Percentiles rank a stretch among this genome's conserved stretches.
These are phyloP conservation scores for Sarocladium strictum DNA, from an alignment of 2,329 filamentous ascomycete species.

Conservation along the genomic window DNA sequence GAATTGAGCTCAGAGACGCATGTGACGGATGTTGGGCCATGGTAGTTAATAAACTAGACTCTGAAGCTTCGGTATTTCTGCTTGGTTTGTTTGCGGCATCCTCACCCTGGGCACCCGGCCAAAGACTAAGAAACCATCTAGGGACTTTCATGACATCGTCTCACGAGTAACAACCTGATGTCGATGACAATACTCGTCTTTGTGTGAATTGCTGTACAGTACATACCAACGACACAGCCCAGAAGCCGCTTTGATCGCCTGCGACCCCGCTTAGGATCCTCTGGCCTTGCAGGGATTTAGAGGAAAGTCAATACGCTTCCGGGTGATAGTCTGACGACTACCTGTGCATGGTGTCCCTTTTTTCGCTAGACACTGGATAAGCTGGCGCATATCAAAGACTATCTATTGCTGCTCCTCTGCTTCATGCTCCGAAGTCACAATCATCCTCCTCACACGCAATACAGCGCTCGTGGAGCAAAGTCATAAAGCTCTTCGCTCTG, in stretches of 20 bases:
- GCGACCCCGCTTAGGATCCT: conserved; percentile 3
- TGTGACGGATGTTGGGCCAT: neutral
- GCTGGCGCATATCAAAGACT: neutral
- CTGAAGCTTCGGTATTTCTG: too few species aligned
- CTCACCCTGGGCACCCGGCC: neutral
- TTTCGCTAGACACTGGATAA: neutral
- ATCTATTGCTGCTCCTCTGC: neutral
- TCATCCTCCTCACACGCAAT: neutral
- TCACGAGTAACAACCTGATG: neutral
- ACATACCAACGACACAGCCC: neutral
- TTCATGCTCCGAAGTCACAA: neutral
- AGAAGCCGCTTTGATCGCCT: conserved; percentile 1
- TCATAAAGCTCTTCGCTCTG: neutral
- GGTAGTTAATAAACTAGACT: too few species aligned
- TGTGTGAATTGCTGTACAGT: neutral
- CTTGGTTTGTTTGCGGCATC: neutral
- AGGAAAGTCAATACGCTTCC: neutral
- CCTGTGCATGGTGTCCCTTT: neutral
- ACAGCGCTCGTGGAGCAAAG: neutral
- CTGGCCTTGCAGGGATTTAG: neutral
- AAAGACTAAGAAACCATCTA: neutral
- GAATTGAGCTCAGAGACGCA: neutral
- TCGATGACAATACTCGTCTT: neutral
- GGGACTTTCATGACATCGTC: neutral
- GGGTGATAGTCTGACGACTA: neutral